Evolutionary conservation across 257 asterid species (phyloP).

Genomic region (Ocimum tenuiflorum): DNA sequence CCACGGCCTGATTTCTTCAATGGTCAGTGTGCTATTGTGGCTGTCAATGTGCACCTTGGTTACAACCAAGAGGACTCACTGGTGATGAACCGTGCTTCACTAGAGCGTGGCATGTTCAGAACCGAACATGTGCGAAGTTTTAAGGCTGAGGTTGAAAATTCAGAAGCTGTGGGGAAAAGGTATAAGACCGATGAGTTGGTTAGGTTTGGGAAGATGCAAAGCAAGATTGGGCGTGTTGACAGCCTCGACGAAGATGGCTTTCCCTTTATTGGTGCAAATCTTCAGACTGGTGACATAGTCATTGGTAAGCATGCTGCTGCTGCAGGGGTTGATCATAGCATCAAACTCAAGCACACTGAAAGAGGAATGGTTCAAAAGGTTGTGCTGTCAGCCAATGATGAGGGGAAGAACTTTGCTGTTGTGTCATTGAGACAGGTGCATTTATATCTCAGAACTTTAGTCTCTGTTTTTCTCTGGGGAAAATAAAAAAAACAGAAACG

Average conservation of each 20-base stretch:
- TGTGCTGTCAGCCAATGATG: conserved; percentile 74
- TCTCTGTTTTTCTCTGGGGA: background rate
- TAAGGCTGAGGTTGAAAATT: conserved; percentile 68
- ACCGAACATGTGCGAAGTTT: conserved; percentile 79
- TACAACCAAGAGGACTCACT: conserved; percentile 93
- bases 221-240: conserved; percentile 85
- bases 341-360: conserved; percentile 89
- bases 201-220: conserved; percentile 67
- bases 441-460: background rate
- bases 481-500: background rate
- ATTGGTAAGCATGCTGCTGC: conserved; percentile 79
- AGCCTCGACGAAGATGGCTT: conserved; percentile 92
- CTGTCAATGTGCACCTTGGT: conserved; percentile 90
- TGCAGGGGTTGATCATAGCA: conserved; percentile 76
- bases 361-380: conserved; percentile 95
- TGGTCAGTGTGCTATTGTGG: conserved; percentile 89
- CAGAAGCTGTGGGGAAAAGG: conserved; percentile 42
- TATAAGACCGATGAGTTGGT: conserved; percentile 44
- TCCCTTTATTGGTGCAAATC: conserved; percentile 80
- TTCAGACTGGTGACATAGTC: conserved; percentile 79
- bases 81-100: conserved; percentile 86
- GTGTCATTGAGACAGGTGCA: conserved; percentile 88
- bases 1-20: conserved; percentile 82
- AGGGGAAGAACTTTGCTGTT: conserved; percentile 71
- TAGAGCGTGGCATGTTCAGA: conserved; percentile 95